Evolutionary conservation across 2,329 filamentous ascomycete genomes (phyloP), one percentile per base, ranked within the genome.

Genomic region (Stachybotrys echinatus): DNA sequence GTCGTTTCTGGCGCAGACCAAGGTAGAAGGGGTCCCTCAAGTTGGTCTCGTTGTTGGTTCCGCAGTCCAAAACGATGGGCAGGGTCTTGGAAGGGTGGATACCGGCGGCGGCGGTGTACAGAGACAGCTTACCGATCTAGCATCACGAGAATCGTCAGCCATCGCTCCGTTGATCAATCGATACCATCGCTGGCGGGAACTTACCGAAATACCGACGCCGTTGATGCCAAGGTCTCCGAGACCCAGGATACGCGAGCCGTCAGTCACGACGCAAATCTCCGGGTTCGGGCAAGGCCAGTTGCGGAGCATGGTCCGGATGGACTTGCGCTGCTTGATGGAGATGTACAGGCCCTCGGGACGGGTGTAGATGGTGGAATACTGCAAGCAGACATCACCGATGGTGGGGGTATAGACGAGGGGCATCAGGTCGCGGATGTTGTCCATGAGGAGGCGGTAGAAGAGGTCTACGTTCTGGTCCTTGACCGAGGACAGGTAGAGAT

Each of bases 321-420:
- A 90, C 65, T 92, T 94, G 57, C 89, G 85, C 76, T 99, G 92
- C 72, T 90, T 88, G 72, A 89, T 96, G 53, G 92, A 96, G 57
- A 99, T 88, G 75, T 97, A 99, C 71, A 97, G 81, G 57, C 88
- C 91, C 77, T 97, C 94, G 20, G 94, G 92, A 59, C 92, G 88
- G 53, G 92, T 95, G 77, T 95, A 97, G 61, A 97, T 83, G 62
- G 92, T 90, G 38, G 92, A 96, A 83, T 95, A 99, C 72, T 92
- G 87, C 66, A 96, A 78, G 75, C 94, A 99, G 58, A 95, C 94
- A 68, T 97, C 92, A 62, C 94, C 94, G 61, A 99, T 91, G 63
- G 88, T 92, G 43, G 89, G 89, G 18, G 89, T 94, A 74, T 94
- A 94, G 61, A 94, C 89, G 56, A 92, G 75, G 45, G 89, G 89